Percentiles rank a stretch among this genome's conserved stretches.
phyloP scores from a whole-genome alignment of 768 basidiomycete genomes.

The Dacryopinax primogenitus region DNA sequence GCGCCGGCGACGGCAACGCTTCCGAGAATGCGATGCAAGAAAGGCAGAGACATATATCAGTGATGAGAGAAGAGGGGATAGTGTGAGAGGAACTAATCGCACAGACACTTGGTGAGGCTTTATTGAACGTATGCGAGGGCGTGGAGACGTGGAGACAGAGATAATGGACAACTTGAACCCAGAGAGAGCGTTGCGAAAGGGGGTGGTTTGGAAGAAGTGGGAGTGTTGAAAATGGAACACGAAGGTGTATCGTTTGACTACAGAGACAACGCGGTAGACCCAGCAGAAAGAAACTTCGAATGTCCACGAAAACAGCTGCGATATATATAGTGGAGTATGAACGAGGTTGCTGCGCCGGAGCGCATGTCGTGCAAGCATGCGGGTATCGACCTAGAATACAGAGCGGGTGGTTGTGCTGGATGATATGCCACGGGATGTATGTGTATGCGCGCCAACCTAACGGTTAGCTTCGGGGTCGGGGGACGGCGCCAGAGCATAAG shows the following conservation, averaged over 20 bases:
- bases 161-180: not conserved
- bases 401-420: not conserved
- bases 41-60: not conserved
- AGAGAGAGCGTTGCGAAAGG: constrained; percentile 1
- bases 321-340: constrained; percentile 8
- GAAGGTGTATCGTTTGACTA: not conserved
- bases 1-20: not conserved
- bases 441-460: constrained; percentile 1
- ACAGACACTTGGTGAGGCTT: constrained; percentile 5
- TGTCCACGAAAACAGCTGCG: not conserved
- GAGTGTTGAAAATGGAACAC: not conserved
- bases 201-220: not conserved
- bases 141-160: not conserved
- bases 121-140: constrained; percentile 2
- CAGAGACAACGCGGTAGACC: constrained; percentile 4
- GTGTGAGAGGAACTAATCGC: not conserved
- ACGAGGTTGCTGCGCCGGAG: not conserved
- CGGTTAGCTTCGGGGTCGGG: not conserved
- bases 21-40: not conserved
- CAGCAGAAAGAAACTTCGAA: not conserved
- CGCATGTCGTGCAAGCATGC: constrained; percentile 5
- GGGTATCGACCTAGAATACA: constrained; percentile 9
- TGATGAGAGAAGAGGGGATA: not conserved
- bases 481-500: not conserved
- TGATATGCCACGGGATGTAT: constrained; percentile 4